Evolutionary conservation across 331 rosid genomes (phyloP).

Genomic region (Prunus yedoensis): DNA sequence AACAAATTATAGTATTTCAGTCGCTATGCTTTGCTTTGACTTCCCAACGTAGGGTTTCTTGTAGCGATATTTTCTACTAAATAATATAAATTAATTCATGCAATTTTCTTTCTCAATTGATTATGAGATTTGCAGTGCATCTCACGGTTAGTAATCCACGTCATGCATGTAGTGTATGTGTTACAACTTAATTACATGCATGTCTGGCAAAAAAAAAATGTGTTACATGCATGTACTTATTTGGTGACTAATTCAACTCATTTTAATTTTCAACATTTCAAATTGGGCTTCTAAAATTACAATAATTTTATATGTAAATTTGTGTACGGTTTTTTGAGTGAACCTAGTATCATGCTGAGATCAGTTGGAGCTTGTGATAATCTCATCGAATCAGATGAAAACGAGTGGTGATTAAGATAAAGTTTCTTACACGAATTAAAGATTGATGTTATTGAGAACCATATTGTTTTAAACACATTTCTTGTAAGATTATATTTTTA

Average conservation of each 20-base stretch:
- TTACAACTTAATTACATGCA: too few relatives aligned
- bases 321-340: too few relatives aligned
- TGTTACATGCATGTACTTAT: neutral
- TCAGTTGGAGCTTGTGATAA: neutral
- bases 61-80: neutral
- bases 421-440: neutral
- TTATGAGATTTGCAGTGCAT: too few relatives aligned
- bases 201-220: too few relatives aligned
- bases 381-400: slow-evolving; percentile 7
- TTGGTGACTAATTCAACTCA: neutral
- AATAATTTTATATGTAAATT: too few relatives aligned
- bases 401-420: neutral
- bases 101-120: neutral
- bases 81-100: neutral
- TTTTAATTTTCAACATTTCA: too few relatives aligned
- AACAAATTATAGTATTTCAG: neutral
- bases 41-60: neutral
- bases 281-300: too few relatives aligned
- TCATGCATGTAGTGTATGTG: too few relatives aligned
- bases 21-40: neutral
- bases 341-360: too few relatives aligned
- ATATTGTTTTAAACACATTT: neutral
- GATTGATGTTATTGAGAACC: neutral
- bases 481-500: neutral
- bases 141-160: too few relatives aligned